Evolutionary conservation across 2,329 filamentous ascomycete species (phyloP).

Genomic region (Trematosphaeria pertusa): DNA sequence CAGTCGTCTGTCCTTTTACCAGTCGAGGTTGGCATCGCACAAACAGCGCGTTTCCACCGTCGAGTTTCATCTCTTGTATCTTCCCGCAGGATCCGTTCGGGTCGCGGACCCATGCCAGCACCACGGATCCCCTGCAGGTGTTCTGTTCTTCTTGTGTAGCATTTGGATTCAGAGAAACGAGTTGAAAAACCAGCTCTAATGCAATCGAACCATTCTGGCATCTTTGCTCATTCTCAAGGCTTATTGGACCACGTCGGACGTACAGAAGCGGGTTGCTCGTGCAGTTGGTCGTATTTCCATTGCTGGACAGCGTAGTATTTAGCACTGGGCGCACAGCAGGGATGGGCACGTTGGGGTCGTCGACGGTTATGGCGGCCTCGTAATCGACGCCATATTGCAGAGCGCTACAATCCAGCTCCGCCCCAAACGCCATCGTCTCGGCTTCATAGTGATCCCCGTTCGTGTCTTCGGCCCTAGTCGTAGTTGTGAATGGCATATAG

Average conservation of each 20-base stretch:
- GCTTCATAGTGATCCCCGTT: constrained; percentile 24
- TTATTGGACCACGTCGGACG: neutral
- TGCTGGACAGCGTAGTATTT: constrained; percentile 1
- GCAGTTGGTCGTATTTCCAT: neutral
- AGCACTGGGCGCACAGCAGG: neutral
- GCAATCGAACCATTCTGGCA: constrained; percentile 19
- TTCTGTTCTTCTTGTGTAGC: constrained; percentile 24
- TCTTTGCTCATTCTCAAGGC: neutral
- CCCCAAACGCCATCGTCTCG: constrained; percentile 44
- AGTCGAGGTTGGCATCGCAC: constrained; percentile 49
- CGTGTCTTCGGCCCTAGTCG: neutral
- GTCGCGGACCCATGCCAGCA: constrained; percentile 38
- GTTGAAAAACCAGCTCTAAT: constrained; percentile 17
- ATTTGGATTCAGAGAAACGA: constrained; percentile 16
- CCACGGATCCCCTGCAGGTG: constrained; percentile 27
- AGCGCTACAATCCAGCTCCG: constrained; percentile 41
- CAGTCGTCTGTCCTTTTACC: constrained; percentile 38
- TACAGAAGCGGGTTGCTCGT: neutral
- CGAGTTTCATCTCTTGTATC: neutral
- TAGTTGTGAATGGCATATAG: constrained; percentile 55
- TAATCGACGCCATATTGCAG: constrained; percentile 22
- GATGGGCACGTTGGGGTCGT: no score
- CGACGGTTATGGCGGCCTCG: neutral
- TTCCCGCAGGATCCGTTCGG: constrained; percentile 19
- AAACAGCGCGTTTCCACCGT: constrained; percentile 29